Percentiles rank a stretch among this genome's conserved stretches.
Conservation (phyloP, 1,139 yeast genomes). For the Taphrina pruni region DNA sequence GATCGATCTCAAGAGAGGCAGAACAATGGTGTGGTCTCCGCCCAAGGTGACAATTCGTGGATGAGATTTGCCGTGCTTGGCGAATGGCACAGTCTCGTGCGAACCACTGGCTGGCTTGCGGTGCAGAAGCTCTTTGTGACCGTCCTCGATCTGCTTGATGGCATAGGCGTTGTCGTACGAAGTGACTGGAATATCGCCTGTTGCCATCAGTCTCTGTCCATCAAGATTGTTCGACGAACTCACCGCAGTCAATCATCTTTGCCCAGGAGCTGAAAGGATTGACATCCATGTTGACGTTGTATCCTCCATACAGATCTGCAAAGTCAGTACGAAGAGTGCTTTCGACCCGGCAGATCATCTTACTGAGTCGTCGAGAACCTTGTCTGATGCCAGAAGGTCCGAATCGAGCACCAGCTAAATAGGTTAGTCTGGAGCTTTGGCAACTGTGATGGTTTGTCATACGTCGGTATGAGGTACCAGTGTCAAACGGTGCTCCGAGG, state of each 20-base stretch:
- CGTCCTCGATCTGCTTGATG: conserved; percentile 71
- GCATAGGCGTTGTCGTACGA: conserved; percentile 78
- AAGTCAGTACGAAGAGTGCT: background rate
- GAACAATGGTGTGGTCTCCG: conserved; percentile 76
- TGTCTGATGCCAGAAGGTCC: conserved; percentile 78
- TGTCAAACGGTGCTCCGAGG: conserved; percentile 78
- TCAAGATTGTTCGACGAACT: background rate
- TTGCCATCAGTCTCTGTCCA: background rate
- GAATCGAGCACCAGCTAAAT: conserved; percentile 65
- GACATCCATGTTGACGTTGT: conserved; percentile 66
- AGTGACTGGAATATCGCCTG: conserved; percentile 70
- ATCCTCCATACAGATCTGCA: conserved; percentile 62
- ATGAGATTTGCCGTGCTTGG: conserved; percentile 36
- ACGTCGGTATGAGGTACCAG: conserved; percentile 70
- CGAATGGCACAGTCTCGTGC: conserved; percentile 22
- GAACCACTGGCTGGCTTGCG: conserved; percentile 44
- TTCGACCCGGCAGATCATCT: background rate
- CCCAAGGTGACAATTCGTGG: conserved; percentile 69
- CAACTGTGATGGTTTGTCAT: background rate
- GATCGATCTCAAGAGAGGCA: conserved; percentile 72
- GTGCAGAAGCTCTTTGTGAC: conserved; percentile 62
- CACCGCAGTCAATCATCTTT: conserved; percentile 66
- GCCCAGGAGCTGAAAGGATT: conserved; percentile 77
- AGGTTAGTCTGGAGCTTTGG: no score
- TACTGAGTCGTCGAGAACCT: conserved; percentile 72